These are phyloP conservation scores for Trichoderma atrobrunneum DNA, from an alignment of 2,329 filamentous ascomycete species.

Conservation along the genomic window DNA sequence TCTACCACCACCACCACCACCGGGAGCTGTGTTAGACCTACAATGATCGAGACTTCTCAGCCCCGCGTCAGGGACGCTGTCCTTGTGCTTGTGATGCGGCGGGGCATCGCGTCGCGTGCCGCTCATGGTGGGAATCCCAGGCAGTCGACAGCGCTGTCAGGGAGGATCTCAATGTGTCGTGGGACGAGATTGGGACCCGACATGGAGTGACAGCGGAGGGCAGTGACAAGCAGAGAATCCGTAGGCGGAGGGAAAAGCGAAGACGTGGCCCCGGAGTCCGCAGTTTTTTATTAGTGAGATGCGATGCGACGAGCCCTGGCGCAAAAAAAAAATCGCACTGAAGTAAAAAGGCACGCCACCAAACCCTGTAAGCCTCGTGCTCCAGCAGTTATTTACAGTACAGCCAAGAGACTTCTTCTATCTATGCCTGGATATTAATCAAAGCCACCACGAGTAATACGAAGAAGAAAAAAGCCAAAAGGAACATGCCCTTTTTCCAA, in stretches of 20 bases:
- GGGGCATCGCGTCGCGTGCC: slow-evolving; percentile 34
- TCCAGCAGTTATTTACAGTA: not conserved
- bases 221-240: not conserved
- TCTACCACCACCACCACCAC: not conserved
- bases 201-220: slow-evolving; percentile 19
- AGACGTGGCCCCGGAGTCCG: slow-evolving; percentile 8
- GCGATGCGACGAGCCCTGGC: slow-evolving; percentile 15
- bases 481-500: not conserved
- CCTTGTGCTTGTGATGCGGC: slow-evolving; percentile 24
- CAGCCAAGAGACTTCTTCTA: not conserved
- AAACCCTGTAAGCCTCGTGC: not conserved
- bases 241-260: not conserved
- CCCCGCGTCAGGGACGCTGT: slow-evolving; percentile 61
- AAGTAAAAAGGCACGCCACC: slow-evolving; percentile 1
- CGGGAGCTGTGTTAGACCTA: slow-evolving; percentile 38
- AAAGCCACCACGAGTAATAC: not conserved
- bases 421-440: not conserved
- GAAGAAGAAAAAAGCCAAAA: not conserved
- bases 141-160: slow-evolving; percentile 15
- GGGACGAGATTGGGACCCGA: slow-evolving; percentile 19
- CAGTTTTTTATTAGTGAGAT: slow-evolving; percentile 4
- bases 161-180: slow-evolving; percentile 18
- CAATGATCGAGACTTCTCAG: slow-evolving; percentile 78
- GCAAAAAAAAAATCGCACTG: not conserved
- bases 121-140: slow-evolving; percentile 32